Percentiles rank a stretch among this genome's conserved stretches.
Evolutionary conservation across 306 rosid genomes (phyloP).

Genomic region (Dryas alaskensis): DNA sequence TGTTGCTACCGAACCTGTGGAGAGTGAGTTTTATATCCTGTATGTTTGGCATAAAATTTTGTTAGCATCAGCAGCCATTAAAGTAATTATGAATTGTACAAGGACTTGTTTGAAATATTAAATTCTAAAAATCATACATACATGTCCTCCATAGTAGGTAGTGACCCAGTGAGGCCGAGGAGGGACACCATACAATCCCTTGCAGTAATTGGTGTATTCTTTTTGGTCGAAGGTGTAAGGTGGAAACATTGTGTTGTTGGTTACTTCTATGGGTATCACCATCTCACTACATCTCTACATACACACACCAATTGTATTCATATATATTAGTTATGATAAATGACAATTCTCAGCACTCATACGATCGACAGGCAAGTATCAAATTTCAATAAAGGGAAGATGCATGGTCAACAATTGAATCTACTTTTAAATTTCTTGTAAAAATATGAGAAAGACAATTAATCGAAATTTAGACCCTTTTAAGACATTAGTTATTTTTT

Average conservation of each 20-base stretch:
- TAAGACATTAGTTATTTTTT: no score
- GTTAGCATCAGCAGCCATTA: not conserved
- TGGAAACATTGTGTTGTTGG: conserved; percentile 42
- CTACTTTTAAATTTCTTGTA: no score
- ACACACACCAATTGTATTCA: not conserved
- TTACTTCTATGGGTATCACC: conserved; percentile 34
- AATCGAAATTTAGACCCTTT: no score
- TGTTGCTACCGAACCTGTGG: conserved; percentile 54
- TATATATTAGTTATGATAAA: no score
- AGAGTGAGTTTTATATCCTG: conserved; percentile 56
- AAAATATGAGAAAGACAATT: no score
- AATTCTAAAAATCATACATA: not conserved
- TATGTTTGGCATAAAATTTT: not conserved
- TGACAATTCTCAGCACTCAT: no score
- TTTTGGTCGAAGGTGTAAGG: conserved; percentile 20
- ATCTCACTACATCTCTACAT: conserved; percentile 46
- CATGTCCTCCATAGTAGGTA: conserved; percentile 67
- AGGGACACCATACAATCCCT: conserved; percentile 35
- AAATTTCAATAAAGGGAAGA: no score
- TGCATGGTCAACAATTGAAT: no score
- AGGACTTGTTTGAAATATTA: not conserved
- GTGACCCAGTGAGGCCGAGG: conserved; percentile 70
- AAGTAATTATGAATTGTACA: not conserved
- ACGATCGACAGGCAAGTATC: no score
- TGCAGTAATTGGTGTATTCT: conserved; percentile 24